A percentile compares a stretch with the other conserved stretches of the same genome.
These are phyloP conservation scores for Periconia digitata DNA, from an alignment of 2,329 filamentous ascomycete genomes.

Conservation along the genomic window DNA sequence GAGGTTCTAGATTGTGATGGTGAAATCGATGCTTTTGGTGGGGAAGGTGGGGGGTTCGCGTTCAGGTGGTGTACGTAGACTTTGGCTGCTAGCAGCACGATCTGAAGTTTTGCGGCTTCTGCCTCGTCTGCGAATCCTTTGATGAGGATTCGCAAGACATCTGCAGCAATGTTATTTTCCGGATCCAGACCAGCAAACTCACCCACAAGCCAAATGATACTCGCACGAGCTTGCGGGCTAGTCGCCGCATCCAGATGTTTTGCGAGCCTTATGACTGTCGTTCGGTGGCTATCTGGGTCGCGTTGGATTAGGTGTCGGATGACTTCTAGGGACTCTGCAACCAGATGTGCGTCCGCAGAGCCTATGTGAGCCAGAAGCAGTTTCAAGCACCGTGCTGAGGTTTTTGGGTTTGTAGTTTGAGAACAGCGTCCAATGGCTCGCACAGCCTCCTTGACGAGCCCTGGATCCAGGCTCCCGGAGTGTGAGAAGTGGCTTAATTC, in stretches of 20 bases:
- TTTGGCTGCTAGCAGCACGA: constrained; percentile 90
- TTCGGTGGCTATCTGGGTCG: constrained; percentile 75
- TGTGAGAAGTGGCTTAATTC: constrained; percentile 97
- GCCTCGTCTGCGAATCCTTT: constrained; percentile 83
- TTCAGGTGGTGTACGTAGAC: constrained; percentile 91
- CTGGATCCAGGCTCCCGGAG: constrained; percentile 74
- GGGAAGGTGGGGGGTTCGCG: constrained; percentile 51
- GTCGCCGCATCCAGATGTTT: constrained; percentile 88
- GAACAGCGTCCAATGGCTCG: constrained; percentile 92
- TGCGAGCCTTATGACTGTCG: constrained; percentile 84
- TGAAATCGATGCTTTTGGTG: constrained; percentile 34
- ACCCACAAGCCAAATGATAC: constrained; percentile 95
- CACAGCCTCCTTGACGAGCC: constrained; percentile 84
- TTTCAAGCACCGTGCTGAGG: constrained; percentile 74
- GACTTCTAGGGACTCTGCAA: constrained; percentile 90
- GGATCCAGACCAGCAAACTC: constrained; percentile 82
- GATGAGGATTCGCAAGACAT: constrained; percentile 84
- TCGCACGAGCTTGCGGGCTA: constrained; percentile 85
- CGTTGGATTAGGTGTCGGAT: constrained; percentile 95
- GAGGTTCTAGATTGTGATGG: constrained; percentile 20
- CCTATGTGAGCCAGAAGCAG: constrained; percentile 86
- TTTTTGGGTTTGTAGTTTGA: constrained; percentile 56
- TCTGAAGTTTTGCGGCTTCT: constrained; percentile 85
- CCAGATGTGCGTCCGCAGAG: constrained; percentile 81
- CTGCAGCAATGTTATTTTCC: constrained; percentile 87